Evolutionary conservation across 768 basidiomycete species (phyloP), one percentile per base, ranked within the genome.

Genomic region (Pleurotus ostreatus): DNA sequence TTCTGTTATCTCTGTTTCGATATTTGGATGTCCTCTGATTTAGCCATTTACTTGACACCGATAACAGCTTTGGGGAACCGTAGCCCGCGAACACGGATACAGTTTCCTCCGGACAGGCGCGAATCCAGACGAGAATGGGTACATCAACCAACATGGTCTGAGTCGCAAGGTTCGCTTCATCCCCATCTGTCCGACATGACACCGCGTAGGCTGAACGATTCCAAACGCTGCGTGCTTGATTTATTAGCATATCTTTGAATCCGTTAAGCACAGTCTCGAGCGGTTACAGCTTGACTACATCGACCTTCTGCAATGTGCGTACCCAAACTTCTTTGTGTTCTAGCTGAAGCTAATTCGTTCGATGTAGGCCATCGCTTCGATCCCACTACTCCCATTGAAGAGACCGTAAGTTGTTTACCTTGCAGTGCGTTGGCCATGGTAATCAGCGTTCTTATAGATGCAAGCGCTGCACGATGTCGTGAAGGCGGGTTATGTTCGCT

Each of bases 281-380:
- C 78, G 89, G 15, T 75, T 92, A 2, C 85, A 89, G 46, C 67
- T 89, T 23, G 89, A 92, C 51, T 89, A 90, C 59, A 76, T 92
- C 62, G 91, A 92, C 63, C 69, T 91, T 1, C 69, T 90, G 6
- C 89, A 91, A 72, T 87, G 86, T 77, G 61, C 59, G 74, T 61
- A n/a, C 1, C 23, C 45, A 63, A 43, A 16, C 2, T 25, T 23
- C 46, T 23, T 13, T 15, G 15, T 18, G 23, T 8, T 11, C 7
- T 3, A 4, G 4, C 30, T 34, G 9, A 11, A 34, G 30, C 30
- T 34, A 8, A 34, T 34, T 34, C 30, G 30, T 9, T 34, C 30
- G 25, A 3, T 18, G 2, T 41, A 80, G 78, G 79, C 62, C 80
- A 83, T 64, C 73, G 82, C 4, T 84, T 84, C 57, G 84, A 84